phyloP scores from a whole-genome alignment of 805 yeast species.

The Torulaspora gathmanii region DNA sequence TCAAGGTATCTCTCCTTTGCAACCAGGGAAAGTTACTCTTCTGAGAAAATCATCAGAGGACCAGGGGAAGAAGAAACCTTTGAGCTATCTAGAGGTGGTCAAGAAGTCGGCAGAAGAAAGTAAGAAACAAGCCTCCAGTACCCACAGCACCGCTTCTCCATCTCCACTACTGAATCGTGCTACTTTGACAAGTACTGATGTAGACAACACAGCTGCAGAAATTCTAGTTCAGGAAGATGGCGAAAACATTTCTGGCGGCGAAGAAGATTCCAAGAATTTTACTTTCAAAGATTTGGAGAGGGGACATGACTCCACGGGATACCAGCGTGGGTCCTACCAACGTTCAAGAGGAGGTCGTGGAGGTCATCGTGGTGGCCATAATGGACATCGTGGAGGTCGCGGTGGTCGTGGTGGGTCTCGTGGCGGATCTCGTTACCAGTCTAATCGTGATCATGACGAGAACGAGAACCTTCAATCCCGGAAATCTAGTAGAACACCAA shows the following conservation, averaged over 20 bases:
- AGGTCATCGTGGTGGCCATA: not conserved
- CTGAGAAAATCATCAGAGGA: constrained; percentile 21
- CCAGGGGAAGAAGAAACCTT: constrained; percentile 14
- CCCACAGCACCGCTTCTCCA: constrained; percentile 7
- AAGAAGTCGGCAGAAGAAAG: constrained; percentile 27
- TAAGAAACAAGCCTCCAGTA: constrained; percentile 13
- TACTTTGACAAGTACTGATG: constrained; percentile 1
- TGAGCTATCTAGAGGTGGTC: constrained; percentile 29
- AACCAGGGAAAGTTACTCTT: constrained; percentile 20
- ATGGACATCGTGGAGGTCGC: constrained; percentile 15
- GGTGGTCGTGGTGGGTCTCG: constrained; percentile 15
- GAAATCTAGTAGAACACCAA: constrained; percentile 4
- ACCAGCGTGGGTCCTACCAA: constrained; percentile 2
- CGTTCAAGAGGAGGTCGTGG: constrained; percentile 13
- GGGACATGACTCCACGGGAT: not conserved
- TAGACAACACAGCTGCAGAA: not conserved
- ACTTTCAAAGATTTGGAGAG: constrained; percentile 4
- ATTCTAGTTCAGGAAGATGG: not conserved
- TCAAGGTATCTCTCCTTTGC: constrained; percentile 4
- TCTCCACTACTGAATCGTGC: constrained; percentile 12
- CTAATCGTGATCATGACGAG: constrained; percentile 4
- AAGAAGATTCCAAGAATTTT: constrained; percentile 5
- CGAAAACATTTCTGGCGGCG: constrained; percentile 1
- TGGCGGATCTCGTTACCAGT: constrained; percentile 11
- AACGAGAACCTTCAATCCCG: constrained; percentile 6